Evolutionary conservation across 768 basidiomycete genomes (phyloP).

Genomic region (Leucocoprinus birnbaumii): DNA sequence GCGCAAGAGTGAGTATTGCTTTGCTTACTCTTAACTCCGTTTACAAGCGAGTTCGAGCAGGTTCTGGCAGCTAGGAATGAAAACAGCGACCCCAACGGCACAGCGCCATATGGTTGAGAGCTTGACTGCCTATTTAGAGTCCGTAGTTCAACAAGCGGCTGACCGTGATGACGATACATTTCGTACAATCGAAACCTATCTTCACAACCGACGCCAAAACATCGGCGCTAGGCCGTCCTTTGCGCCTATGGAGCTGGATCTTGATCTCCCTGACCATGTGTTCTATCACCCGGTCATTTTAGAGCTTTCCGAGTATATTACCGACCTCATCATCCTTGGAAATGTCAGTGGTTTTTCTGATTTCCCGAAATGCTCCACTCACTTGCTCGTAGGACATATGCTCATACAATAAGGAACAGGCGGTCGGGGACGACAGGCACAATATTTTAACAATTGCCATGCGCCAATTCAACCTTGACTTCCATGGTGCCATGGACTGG

Average conservation of each 20-base stretch:
- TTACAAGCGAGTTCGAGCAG: not conserved
- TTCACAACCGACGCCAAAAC: slow-evolving; percentile 16
- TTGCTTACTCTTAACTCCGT: not conserved
- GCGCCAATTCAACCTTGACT: slow-evolving; percentile 13
- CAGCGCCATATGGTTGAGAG: slow-evolving; percentile 15
- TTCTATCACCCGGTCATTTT: slow-evolving; percentile 17
- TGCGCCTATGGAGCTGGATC: slow-evolving; percentile 15
- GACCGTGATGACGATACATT: slow-evolving; percentile 11
- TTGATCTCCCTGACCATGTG: slow-evolving; percentile 19
- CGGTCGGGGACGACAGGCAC: slow-evolving; percentile 15
- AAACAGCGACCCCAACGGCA: slow-evolving; percentile 7
- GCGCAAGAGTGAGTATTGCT: not conserved
- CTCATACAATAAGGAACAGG: slow-evolving; percentile 18
- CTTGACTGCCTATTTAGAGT: slow-evolving; percentile 16
- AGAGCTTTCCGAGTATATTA: slow-evolving; percentile 15
- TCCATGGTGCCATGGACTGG: slow-evolving; percentile 16
- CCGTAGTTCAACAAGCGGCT: slow-evolving; percentile 17
- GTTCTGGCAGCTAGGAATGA: not conserved
- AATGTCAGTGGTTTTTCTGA: not conserved
- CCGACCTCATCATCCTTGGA: slow-evolving; percentile 14
- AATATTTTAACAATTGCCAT: slow-evolving; percentile 20
- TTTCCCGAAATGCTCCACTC: not conserved
- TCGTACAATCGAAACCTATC: slow-evolving; percentile 15
- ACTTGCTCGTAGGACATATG: slow-evolving; percentile 19
- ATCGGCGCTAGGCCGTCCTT: slow-evolving; percentile 17